phyloP scores from a whole-genome alignment of 176 grass and related monocot genomes.

The Themeda triandra region DNA sequence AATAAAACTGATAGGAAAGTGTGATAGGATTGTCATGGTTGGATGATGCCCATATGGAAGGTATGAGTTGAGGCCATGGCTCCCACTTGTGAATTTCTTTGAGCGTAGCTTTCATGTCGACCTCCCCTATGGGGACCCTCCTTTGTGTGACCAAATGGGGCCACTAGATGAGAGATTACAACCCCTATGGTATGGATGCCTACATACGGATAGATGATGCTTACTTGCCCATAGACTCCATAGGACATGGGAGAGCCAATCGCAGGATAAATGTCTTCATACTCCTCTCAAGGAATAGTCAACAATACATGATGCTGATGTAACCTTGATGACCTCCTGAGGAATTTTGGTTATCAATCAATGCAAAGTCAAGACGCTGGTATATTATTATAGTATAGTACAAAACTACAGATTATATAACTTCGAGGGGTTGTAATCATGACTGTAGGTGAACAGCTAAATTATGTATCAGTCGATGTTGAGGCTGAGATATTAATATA shows the following conservation, averaged over 20 bases:
- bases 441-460: not conserved
- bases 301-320: not conserved
- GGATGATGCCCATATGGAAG: not conserved
- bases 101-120: slow-evolving; percentile 39
- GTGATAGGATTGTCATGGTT: too few species aligned
- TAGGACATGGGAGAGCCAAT: not conserved
- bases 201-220: slow-evolving; percentile 2
- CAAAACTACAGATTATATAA: not conserved
- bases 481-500: too few species aligned
- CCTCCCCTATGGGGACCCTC: slow-evolving; percentile 14
- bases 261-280: not conserved
- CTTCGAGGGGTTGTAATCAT: not conserved
- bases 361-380: not conserved
- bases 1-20: not conserved
- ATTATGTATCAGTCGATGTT: too few species aligned
- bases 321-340: not conserved
- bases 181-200: slow-evolving; percentile 11
- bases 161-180: slow-evolving; percentile 29
- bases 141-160: slow-evolving; percentile 22
- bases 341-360: not conserved
- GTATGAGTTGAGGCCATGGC: not conserved
- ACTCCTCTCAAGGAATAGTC: not conserved
- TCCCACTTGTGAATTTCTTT: slow-evolving; percentile 16
- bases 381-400: not conserved
- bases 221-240: not conserved